These are phyloP conservation scores for Cyanophora paradoxa DNA, from an alignment of 78 protist species.

Conservation along the genomic window DNA sequence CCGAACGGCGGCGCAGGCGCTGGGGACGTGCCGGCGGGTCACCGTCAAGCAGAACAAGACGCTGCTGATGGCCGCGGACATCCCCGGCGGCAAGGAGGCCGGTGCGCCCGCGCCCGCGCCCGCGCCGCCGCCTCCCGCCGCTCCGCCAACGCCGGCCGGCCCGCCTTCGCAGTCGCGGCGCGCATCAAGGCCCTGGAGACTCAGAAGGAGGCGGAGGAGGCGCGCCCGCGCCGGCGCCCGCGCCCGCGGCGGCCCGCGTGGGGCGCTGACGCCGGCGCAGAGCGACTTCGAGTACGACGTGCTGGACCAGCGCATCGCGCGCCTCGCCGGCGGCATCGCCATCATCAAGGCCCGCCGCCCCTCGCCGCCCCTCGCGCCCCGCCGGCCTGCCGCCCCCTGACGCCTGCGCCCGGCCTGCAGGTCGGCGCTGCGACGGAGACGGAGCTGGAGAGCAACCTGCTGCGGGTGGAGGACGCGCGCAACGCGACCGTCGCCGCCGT, in stretches of 20 bases:
- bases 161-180: too few species aligned
- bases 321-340: conserved; percentile 5
- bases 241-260: background rate
- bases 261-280: too few species aligned
- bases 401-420: too few species aligned
- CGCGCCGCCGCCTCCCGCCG: too few species aligned
- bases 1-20: too few species aligned
- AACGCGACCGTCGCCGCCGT: conserved; percentile 24
- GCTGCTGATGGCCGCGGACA: conserved; percentile 1
- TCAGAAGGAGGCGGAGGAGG: background rate
- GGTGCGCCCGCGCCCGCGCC: too few species aligned
- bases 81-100: conserved; percentile 25
- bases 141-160: too few species aligned
- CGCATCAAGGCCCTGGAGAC: conserved; percentile 3
- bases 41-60: background rate
- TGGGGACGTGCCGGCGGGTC: background rate
- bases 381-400: too few species aligned
- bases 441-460: conserved; percentile 16
- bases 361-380: too few species aligned
- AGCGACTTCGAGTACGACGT: conserved; percentile 6
- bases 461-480: conserved; percentile 19
- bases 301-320: conserved; percentile 17
- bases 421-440: conserved; percentile 25
- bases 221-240: background rate
- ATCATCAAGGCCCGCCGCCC: too few species aligned